Conservation (phyloP, 306 rosid species). For the Quercus parvula region DNA sequence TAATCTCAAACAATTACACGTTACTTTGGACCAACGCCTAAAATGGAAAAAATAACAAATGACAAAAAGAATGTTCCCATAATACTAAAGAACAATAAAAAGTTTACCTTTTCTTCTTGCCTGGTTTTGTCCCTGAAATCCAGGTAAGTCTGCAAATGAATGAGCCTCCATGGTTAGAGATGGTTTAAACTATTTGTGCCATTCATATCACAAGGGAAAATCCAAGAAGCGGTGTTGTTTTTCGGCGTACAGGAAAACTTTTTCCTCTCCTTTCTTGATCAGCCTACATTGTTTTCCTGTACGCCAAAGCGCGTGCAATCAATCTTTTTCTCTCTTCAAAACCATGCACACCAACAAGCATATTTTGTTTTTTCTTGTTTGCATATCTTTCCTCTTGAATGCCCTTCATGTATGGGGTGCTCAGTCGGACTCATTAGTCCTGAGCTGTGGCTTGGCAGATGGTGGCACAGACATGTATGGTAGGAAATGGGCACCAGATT, state of each 20-base stretch:
- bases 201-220: neutral
- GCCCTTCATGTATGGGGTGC: conserved; percentile 14
- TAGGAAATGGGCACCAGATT: conserved; percentile 46
- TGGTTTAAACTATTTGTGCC: neutral
- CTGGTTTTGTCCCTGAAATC: neutral
- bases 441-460: conserved; percentile 36
- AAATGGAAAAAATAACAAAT: neutral
- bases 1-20: too few species aligned
- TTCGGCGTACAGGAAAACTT: conserved; percentile 32
- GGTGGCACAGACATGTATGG: conserved; percentile 31
- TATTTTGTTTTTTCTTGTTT: conserved; percentile 17
- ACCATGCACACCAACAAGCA: conserved; percentile 11
- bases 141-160: neutral
- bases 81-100: neutral
- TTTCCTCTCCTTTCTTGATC: neutral
- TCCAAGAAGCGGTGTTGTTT: neutral
- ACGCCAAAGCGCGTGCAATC: conserved; percentile 15
- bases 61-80: neutral
- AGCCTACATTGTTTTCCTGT: conserved; percentile 32
- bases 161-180: neutral
- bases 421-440: conserved; percentile 22
- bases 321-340: neutral
- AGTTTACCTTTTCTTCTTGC: neutral
- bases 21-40: neutral
- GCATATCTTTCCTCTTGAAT: conserved; percentile 12